A percentile compares a stretch with the other conserved stretches of the same genome.
Evolutionary conservation across 2,329 filamentous ascomycete species (phyloP).

Genomic region (Pseudogymnoascus sp.): DNA sequence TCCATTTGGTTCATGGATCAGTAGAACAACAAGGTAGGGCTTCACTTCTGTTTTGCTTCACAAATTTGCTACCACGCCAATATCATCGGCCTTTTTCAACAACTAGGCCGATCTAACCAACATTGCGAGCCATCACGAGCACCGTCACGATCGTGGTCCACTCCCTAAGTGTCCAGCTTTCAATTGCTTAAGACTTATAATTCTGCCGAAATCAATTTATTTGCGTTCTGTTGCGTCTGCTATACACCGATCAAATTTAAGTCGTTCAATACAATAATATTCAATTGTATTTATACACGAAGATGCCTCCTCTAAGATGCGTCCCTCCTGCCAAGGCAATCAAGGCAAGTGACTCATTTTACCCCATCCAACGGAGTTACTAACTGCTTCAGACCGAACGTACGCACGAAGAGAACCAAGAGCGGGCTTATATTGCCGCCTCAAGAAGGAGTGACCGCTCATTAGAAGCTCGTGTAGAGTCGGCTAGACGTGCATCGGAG

Average conservation of each 20-base stretch:
- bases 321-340: constrained; percentile 29
- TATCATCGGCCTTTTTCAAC: not conserved
- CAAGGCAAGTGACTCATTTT: constrained; percentile 22
- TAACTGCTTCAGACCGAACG: constrained; percentile 52
- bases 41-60: not conserved
- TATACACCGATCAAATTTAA: not conserved
- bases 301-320: constrained; percentile 27
- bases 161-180: not conserved
- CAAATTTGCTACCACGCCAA: not conserved
- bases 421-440: constrained; percentile 85
- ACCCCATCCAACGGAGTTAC: not conserved
- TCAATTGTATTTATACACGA: not conserved
- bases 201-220: not conserved
- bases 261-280: not conserved
- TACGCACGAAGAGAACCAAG: constrained; percentile 74
- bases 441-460: constrained; percentile 80
- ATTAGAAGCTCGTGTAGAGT: constrained; percentile 80
- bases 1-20: not conserved
- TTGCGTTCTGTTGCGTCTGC: not conserved
- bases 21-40: not conserved
- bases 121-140: not conserved
- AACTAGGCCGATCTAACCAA: not conserved
- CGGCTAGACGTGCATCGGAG: constrained; percentile 77
- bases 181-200: not conserved
- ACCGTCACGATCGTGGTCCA: not conserved